Base-by-base conservation (phyloP, 805 yeast genomes). In the Candida caryicola region DNA sequence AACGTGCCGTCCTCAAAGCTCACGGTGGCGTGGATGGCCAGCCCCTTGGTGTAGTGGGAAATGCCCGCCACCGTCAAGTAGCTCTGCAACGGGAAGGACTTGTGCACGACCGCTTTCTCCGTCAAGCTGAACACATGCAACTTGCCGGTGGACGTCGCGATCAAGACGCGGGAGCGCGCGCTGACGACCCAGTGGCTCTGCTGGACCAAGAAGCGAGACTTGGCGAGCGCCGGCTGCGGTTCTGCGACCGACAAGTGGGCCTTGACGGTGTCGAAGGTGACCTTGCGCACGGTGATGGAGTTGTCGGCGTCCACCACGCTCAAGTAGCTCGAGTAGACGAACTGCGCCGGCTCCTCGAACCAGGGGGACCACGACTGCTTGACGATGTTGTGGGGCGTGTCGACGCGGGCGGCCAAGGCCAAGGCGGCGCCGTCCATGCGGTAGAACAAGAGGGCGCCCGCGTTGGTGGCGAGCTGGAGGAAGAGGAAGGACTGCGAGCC, bases 1-100 rank as follows among this genome's bases (percentile, higher is more conserved):
- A 57, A 54, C 7, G 33, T 36, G 2, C 60, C 61, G 34, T 47
- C 40, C 31, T 55, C 60, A 32, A 33, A 52, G 4, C 51, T 33
- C 7, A 56, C 17, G 4, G 46, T 43, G 2, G 52, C 18, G 5
- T 35, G 26, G 4, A 9, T 25, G 4, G 31, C 30, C 1, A 12
- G 27, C 5, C 29, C 17, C 14, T 33, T 23, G 5, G 26, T 10
- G 12, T 12, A 27, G 8, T 21, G 18, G 8, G 18, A 17, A 8
- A 42, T 26, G 4, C 43, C 46, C 2, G 39, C 9, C 5, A 37
- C 18, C 9, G 38, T 29, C 6, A 38, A 14, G 25, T 15, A 31
- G 3, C 34, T 31, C n/a, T 23, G 15, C 12, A 43, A 17, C 5
- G 17, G 15, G 7, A 18, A 19, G 10, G 17, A 18, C n/a, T 34